Evolutionary conservation across 257 asterid species (phyloP).

Genomic region (Nicotiana noctiflora): DNA sequence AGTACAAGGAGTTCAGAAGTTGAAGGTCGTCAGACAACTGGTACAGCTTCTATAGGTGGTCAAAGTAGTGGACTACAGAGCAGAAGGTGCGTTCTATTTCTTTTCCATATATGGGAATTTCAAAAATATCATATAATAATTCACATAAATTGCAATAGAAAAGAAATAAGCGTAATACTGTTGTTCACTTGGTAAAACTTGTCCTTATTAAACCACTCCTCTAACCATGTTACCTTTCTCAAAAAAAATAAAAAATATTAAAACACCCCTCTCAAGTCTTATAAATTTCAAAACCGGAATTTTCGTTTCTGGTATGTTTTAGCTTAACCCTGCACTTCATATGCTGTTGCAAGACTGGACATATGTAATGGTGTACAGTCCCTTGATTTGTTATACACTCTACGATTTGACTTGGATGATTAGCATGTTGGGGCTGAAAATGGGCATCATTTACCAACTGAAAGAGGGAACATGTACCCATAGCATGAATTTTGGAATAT

Average conservation of each 20-base stretch:
- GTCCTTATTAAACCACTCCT: neutral
- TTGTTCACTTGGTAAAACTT: neutral
- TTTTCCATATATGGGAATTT: no score
- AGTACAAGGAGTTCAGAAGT: constrained; percentile 39
- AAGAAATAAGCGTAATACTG: neutral
- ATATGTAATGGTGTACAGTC: neutral
- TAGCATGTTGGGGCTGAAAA: neutral
- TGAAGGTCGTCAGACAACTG: constrained; percentile 45
- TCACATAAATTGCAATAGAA: no score
- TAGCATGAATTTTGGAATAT: neutral
- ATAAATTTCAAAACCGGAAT: neutral
- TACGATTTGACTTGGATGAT: neutral
- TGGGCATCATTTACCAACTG: neutral
- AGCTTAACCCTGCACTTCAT: neutral
- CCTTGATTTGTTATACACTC: neutral
- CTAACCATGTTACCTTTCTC: no score
- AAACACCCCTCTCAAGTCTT: neutral
- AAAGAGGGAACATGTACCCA: neutral
- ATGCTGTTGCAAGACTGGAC: neutral
- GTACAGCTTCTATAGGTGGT: constrained; percentile 39
- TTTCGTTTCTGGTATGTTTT: neutral
- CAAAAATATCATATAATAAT: no score
- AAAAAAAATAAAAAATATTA: neutral
- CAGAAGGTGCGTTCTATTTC: constrained; percentile 40
- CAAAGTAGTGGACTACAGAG: constrained; percentile 34